These are phyloP conservation scores for Cucumis cinereus DNA, from an alignment of 306 rosid species.

Conservation along the genomic window DNA sequence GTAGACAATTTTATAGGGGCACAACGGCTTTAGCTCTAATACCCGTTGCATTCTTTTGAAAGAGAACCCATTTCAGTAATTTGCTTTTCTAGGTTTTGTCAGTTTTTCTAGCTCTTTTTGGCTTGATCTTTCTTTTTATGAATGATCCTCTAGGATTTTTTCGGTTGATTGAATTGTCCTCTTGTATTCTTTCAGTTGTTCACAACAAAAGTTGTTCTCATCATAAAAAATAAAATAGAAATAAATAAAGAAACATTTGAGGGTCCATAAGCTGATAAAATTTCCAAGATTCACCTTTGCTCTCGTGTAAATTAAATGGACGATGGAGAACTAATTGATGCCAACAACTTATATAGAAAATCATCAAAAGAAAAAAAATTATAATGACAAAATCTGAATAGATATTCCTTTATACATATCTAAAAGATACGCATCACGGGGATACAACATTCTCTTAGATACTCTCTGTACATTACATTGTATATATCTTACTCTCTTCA, in stretches of 20 bases:
- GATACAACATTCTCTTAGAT: background rate
- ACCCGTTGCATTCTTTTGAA: background rate
- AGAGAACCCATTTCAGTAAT: background rate
- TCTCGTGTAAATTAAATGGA: background rate
- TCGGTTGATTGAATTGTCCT: background rate
- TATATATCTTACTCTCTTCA: background rate
- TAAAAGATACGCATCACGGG: background rate
- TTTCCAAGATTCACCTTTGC: background rate
- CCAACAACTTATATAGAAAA: background rate
- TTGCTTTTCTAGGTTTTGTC: background rate
- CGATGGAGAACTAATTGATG: background rate
- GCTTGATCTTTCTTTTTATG: background rate
- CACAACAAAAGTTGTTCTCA: background rate
- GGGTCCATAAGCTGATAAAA: background rate
- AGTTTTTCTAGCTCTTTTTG: background rate
- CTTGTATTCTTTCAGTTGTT: background rate
- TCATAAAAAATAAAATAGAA: background rate
- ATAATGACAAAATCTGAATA: background rate
- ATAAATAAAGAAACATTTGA: background rate
- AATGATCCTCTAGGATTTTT: background rate
- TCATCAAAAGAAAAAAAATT: background rate
- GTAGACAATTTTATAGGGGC: background rate
- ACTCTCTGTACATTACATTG: background rate
- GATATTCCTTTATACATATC: background rate
- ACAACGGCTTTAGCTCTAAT: background rate